Conservation (phyloP, 345 rosid genomes). For the Eucalyptus microcorys region DNA sequence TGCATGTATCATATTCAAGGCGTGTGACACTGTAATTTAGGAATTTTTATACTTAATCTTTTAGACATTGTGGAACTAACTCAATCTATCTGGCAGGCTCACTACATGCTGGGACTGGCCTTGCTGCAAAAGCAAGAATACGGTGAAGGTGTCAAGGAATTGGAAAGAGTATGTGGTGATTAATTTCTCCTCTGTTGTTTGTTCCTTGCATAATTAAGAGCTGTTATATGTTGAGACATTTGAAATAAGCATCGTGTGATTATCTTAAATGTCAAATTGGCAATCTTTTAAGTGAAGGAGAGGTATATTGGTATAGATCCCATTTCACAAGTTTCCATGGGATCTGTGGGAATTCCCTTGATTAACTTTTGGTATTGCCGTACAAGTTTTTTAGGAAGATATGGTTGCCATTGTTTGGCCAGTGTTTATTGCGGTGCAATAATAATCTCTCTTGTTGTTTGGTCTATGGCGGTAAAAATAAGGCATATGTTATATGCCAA, state of each 20-base stretch:
- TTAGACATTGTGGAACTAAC: neutral
- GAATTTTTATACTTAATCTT: neutral
- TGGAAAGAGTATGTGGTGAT: slow-evolving; percentile 46
- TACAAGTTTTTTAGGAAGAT: neutral
- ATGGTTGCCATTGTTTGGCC: neutral
- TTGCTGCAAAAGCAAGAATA: slow-evolving; percentile 41
- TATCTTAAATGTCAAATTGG: neutral
- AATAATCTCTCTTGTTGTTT: neutral
- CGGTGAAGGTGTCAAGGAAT: slow-evolving; percentile 47
- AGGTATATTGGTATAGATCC: neutral
- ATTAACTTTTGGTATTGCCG: neutral
- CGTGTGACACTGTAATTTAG: neutral
- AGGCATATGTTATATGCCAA: neutral
- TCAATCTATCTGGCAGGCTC: slow-evolving; percentile 39
- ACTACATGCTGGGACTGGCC: slow-evolving; percentile 82
- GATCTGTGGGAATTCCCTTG: neutral
- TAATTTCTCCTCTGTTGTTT: neutral
- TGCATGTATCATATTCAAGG: neutral
- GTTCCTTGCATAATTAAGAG: neutral
- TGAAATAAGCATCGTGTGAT: neutral
- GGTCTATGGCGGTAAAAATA: neutral
- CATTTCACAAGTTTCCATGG: neutral
- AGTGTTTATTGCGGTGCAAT: neutral
- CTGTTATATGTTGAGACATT: neutral
- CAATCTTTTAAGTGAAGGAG: neutral